These are phyloP conservation scores for Trichoderma semiorbis DNA, from an alignment of 2,329 filamentous ascomycete genomes.

Conservation along the genomic window DNA sequence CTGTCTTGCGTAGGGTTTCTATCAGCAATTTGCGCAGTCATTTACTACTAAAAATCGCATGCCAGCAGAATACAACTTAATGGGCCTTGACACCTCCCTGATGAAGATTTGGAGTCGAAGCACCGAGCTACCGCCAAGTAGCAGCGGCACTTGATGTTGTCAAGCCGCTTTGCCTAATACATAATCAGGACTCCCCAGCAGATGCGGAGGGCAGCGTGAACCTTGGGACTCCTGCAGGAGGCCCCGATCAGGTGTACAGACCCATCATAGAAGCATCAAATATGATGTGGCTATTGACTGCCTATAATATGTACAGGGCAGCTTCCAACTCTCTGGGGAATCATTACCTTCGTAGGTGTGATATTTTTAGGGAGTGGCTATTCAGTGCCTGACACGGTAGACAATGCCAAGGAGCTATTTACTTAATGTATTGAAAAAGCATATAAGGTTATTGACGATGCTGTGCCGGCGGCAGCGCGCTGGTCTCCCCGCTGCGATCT, in stretches of 20 bases:
- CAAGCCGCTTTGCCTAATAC: constrained; percentile 21
- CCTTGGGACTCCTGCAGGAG: constrained; percentile 17
- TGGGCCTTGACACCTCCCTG: not conserved
- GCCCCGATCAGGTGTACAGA: constrained; percentile 19
- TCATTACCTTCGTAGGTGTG: not conserved
- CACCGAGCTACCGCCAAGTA: not conserved
- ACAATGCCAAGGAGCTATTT: no score
- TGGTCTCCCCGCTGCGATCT: not conserved
- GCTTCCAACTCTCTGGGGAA: not conserved
- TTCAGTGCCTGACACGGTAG: not conserved
- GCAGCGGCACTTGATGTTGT: constrained; percentile 7
- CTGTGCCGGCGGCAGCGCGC: not conserved
- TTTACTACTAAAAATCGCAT: not conserved
- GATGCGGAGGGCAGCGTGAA: not conserved
- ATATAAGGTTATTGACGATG: not conserved
- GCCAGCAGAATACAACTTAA: not conserved
- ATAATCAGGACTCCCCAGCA: constrained; percentile 15
- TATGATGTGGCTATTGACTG: constrained; percentile 10
- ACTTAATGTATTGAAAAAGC: not conserved
- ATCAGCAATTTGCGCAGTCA: not conserved
- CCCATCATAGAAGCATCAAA: constrained; percentile 19
- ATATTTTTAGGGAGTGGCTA: not conserved
- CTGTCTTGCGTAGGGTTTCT: not conserved
- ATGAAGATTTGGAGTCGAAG: not conserved
- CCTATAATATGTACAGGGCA: not conserved